These are phyloP conservation scores for Arthroderma sp. DNA, from an alignment of 2,329 filamentous ascomycete species.

Conservation along the genomic window DNA sequence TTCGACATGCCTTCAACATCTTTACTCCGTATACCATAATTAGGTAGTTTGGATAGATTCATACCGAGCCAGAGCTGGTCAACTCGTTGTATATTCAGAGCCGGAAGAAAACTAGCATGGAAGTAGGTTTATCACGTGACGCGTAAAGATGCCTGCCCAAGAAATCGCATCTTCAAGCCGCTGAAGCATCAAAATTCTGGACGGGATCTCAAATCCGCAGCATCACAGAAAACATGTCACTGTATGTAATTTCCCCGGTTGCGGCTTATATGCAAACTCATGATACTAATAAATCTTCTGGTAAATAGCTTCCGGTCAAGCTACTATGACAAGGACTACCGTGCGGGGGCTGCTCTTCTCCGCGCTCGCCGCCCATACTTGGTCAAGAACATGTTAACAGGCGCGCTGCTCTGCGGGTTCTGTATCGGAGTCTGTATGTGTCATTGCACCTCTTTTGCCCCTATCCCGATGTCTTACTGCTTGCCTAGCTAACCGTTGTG, in stretches of 20 bases:
- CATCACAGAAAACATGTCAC: slow-evolving; percentile 6
- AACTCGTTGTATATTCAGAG: background rate
- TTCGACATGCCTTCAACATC: too few relatives aligned
- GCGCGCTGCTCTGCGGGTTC: slow-evolving; percentile 59
- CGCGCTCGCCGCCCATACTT: slow-evolving; percentile 86
- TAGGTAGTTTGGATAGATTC: background rate
- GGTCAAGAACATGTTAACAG: slow-evolving; percentile 74
- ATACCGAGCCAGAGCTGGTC: background rate
- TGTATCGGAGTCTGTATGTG: slow-evolving; percentile 80
- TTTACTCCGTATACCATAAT: too few relatives aligned
- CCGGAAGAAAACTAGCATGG: background rate
- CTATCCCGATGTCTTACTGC: background rate
- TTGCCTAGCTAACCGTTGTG: background rate
- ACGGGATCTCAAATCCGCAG: background rate
- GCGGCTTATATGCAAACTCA: slow-evolving; percentile 2
- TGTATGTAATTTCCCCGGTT: slow-evolving; percentile 3
- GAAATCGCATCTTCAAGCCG: background rate
- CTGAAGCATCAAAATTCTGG: background rate
- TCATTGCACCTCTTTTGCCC: background rate
- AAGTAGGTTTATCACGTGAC: slow-evolving; percentile 1
- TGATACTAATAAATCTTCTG: background rate
- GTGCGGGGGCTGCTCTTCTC: slow-evolving; percentile 76
- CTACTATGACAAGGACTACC: slow-evolving; percentile 83
- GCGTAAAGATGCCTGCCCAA: background rate
- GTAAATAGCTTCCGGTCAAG: slow-evolving; percentile 50